phyloP scores from a whole-genome alignment of 352 stramenopile species.

The Globisporangium abappressorium region DNA sequence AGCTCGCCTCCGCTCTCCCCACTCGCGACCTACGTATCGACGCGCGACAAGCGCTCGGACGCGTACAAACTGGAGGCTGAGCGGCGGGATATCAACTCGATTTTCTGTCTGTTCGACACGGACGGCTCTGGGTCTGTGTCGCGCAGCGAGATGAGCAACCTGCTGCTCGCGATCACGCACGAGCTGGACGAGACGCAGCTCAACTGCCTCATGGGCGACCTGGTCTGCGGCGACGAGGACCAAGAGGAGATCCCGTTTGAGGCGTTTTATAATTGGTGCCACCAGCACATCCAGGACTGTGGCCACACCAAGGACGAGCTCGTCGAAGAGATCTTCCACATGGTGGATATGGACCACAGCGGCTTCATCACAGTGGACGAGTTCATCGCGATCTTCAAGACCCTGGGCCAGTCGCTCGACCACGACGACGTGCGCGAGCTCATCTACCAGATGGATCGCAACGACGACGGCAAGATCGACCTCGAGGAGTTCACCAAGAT shows the following conservation, averaged over 20 bases:
- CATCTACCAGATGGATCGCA: constrained; percentile 73
- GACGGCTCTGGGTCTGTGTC: constrained; percentile 62
- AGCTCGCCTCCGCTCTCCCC: constrained; percentile 45
- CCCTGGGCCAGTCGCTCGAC: constrained; percentile 62
- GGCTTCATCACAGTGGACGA: constrained; percentile 71
- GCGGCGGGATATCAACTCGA: constrained; percentile 65
- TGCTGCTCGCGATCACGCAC: constrained; percentile 62
- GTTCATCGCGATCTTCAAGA: constrained; percentile 72
- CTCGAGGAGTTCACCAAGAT: constrained; percentile 71
- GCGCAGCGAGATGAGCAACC: constrained; percentile 52
- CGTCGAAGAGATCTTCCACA: constrained; percentile 66
- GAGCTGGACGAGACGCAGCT: constrained; percentile 61
- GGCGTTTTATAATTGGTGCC: constrained; percentile 72
- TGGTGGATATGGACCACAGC: constrained; percentile 62
- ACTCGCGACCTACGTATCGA: constrained; percentile 39
- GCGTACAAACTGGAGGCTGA: constrained; percentile 61
- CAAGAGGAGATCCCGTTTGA: constrained; percentile 58
- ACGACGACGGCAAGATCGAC: constrained; percentile 74
- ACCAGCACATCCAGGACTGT: constrained; percentile 53
- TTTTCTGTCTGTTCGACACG: constrained; percentile 67
- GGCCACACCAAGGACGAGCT: constrained; percentile 53
- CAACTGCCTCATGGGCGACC: constrained; percentile 53
- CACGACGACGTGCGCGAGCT: constrained; percentile 73
- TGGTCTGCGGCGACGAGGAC: constrained; percentile 34
- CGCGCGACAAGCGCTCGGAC: constrained; percentile 47